Evolutionary conservation across 768 basidiomycete genomes (phyloP).

Genomic region (Coprinellus aureogranulatus): DNA sequence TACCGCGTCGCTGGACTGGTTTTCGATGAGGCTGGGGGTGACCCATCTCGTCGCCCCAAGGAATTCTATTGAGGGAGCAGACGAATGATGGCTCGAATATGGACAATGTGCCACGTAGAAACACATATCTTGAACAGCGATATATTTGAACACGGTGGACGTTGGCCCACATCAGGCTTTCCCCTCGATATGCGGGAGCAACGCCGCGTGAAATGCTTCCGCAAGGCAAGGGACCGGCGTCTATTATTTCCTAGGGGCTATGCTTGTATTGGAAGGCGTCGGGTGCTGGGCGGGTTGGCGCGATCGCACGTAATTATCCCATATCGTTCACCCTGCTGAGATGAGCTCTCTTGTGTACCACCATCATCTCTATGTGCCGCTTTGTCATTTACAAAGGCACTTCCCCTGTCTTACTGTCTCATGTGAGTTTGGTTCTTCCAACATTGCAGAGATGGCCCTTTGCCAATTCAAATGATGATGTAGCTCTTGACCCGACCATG

Average conservation of each 20-base stretch:
- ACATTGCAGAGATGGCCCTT: too few species aligned
- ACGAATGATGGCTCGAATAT: neutral
- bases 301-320: slow-evolving; percentile 34
- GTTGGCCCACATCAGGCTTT: too few species aligned
- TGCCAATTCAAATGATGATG: too few species aligned
- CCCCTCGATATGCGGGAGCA: too few species aligned
- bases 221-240: neutral
- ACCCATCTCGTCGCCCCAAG: slow-evolving; percentile 68
- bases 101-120: neutral
- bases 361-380: slow-evolving; percentile 61
- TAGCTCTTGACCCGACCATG: slow-evolving; percentile 90
- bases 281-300: slow-evolving; percentile 18
- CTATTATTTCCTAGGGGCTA: neutral
- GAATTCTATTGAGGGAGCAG: slow-evolving; percentile 53
- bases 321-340: neutral
- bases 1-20: slow-evolving; percentile 83
- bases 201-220: too few species aligned
- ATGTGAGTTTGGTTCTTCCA: slow-evolving; percentile 48
- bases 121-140: neutral
- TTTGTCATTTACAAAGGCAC: slow-evolving; percentile 96
- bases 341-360: slow-evolving; percentile 5
- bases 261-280: neutral
- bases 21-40: slow-evolving; percentile 81
- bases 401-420: slow-evolving; percentile 86
- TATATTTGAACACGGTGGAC: too few species aligned